These are phyloP conservation scores for Botrytis porri DNA, from an alignment of 2,329 filamentous ascomycete genomes.

Conservation along the genomic window DNA sequence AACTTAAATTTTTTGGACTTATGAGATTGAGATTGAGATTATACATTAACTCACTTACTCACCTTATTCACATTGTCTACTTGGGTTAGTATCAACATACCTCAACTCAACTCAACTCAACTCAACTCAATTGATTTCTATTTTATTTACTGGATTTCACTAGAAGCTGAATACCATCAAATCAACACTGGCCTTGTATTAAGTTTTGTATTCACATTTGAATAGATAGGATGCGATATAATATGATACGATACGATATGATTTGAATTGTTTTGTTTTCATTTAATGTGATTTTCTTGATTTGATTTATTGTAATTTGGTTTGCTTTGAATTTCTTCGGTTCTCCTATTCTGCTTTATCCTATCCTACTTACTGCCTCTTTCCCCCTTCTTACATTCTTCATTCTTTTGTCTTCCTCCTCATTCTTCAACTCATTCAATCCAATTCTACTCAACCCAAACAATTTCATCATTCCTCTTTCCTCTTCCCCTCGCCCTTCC, in stretches of 20 bases:
- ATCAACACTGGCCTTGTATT: not conserved
- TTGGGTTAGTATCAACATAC: no score
- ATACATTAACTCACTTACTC: no score
- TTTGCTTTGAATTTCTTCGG: not conserved
- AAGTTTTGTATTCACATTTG: rapidly evolving
- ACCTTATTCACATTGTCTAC: no score
- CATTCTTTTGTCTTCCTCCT: not conserved
- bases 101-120: no score
- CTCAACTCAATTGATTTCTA: no score
- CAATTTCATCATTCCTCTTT: not conserved
- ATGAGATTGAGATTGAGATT: no score
- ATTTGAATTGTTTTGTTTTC: not conserved
- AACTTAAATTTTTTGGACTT: no score
- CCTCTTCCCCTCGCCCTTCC: not conserved
- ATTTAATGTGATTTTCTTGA: not conserved
- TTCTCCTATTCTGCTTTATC: not conserved
- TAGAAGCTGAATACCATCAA: no score
- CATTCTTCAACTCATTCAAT: not conserved
- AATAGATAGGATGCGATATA: not conserved
- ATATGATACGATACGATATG: not conserved
- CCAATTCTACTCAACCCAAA: not conserved
- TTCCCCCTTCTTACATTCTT: not conserved
- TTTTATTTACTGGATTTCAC: no score
- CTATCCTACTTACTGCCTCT: not conserved
- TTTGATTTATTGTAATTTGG: not conserved